Base-by-base conservation (phyloP, 495 filamentous ascomycete species). In the Apodospora peruviana region DNA sequence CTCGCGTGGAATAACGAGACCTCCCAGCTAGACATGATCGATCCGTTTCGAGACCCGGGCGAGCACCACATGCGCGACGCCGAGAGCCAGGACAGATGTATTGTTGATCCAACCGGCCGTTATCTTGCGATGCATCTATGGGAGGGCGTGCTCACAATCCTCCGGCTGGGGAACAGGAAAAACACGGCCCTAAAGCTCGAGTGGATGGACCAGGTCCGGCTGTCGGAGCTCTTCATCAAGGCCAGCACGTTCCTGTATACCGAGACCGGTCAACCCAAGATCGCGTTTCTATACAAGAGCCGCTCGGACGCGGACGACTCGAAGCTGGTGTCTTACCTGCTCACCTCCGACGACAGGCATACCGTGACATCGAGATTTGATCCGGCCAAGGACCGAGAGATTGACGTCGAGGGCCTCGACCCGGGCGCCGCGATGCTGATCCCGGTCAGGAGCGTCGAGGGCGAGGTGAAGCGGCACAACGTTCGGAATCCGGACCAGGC, bases 121-220 rank as follows among this genome's bases (percentile, higher is more conserved):
- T 90, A 87, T 61, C 81, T 99, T 78, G 87, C 83, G 9, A 69
- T 96, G 52, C 84, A 96, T 53, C 70, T 95, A 4, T 96, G 89
- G 68, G 89, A 96, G 65, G 93, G 93, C 2, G 78, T 95, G 20
- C 73, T 97, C 25, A 88, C 84, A 9, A 78, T 95, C 21, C 62
- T 85, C 47, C 76, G 82, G 47, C 61, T 77, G 47, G 66, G 68
- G 5, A 69, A 77, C 0, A 72, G 76, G 43, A 85, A 83, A 62
- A 77, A 68, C 51, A 74, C 59, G 52, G 66, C 59, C 4, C 72
- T 76, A 44, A 71, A 69, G 45, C 61, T 96, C 14, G 82, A 84
- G 3, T 82, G 82, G 47, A 82, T 86, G 56, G 79, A 84, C 10
- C 81, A 84, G 21, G 76, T 86, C 24, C 75, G 91, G 25, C 84